Base-by-base conservation (phyloP, 495 filamentous ascomycete genomes). In the Amniculicola lignicola region DNA sequence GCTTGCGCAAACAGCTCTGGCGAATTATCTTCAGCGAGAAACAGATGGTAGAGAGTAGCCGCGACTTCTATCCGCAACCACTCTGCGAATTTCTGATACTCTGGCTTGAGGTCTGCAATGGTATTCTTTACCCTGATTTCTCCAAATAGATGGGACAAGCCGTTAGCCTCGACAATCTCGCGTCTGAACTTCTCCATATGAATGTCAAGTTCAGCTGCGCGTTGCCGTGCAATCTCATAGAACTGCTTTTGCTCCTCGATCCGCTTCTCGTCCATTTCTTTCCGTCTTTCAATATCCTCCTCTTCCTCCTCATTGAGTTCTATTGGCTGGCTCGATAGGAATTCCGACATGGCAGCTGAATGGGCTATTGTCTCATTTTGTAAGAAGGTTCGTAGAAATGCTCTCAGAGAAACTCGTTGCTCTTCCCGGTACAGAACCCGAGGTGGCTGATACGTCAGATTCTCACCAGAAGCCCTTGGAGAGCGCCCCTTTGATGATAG, bases 11-110 rank as follows among this genome's bases (percentile, higher is more conserved):
- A 96, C 28, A 98, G 67, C 61, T 98, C 93, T 6, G 91, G 88
- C 2, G 90, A 95, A 69, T 98, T 98, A 67, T 98, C 93, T 69
- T 98, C 93, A 29, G 93, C 93, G 35, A 98, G 79, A 78, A 98
- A 98, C 25, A 98, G 75, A 69, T 98, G 93, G 68, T 98, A 98
- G 29, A 98, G 82, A 12, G 93, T 96, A 19, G 93, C 93, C 5
- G 93, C 93, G 36, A 98, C 86, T 71, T 98, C 93, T 64, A 98
- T 98, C 23, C 94, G 85, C 42, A 97, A 75, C 93, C 93, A 98
- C 70, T 98, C 93, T 23, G 92, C 92, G 65, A 98, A 98, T 66
- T 97, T 97, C 63, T 93, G 87, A 68, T 97, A 98, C 68, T 97
- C 90, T 23, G 93, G 81, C 63, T 86, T 91, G 19, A 98, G 79